phyloP scores from a whole-genome alignment of 495 filamentous ascomycete genomes.

The Parmelia sp. region DNA sequence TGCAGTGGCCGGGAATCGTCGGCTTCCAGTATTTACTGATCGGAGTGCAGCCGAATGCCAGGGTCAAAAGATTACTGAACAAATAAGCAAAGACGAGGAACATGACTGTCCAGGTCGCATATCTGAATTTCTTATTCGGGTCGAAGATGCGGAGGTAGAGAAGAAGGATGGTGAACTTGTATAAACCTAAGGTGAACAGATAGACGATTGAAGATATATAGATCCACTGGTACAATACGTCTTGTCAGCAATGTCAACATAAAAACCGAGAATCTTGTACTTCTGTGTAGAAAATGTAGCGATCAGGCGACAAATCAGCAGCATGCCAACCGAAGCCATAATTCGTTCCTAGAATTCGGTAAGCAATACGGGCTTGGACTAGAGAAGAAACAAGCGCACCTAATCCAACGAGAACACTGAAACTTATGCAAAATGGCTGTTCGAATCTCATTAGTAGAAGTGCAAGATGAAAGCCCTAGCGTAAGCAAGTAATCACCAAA shows the following conservation, averaged over 20 bases:
- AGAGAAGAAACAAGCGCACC: conserved; percentile 13
- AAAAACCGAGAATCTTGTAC: neutral
- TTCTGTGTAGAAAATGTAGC: neutral
- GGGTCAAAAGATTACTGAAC: conserved; percentile 35
- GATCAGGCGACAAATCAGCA: neutral
- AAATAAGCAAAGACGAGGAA: conserved; percentile 41
- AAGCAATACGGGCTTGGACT: neutral
- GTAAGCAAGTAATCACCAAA: conserved; percentile 7
- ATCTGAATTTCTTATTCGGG: conserved; percentile 33
- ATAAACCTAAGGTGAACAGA: conserved; percentile 34
- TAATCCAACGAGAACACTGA: conserved; percentile 26
- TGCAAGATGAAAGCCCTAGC: neutral
- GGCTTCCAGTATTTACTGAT: conserved; percentile 29
- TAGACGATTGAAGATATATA: conserved; percentile 36
- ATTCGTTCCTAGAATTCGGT: neutral
- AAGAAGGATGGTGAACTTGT: conserved; percentile 36
- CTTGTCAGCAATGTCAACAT: neutral
- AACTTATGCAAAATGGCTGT: conserved; percentile 22
- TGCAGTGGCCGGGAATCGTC: conserved; percentile 32
- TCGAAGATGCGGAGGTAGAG: conserved; percentile 38
- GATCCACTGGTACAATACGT: conserved; percentile 28
- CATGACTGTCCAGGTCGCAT: conserved; percentile 34
- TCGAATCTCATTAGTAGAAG: neutral
- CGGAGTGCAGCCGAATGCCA: conserved; percentile 38
- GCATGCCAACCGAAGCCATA: conserved; percentile 2